Evolutionary conservation across 306 rosid species (phyloP).

Genomic region (cucumber (Cucumis sativus)): DNA sequence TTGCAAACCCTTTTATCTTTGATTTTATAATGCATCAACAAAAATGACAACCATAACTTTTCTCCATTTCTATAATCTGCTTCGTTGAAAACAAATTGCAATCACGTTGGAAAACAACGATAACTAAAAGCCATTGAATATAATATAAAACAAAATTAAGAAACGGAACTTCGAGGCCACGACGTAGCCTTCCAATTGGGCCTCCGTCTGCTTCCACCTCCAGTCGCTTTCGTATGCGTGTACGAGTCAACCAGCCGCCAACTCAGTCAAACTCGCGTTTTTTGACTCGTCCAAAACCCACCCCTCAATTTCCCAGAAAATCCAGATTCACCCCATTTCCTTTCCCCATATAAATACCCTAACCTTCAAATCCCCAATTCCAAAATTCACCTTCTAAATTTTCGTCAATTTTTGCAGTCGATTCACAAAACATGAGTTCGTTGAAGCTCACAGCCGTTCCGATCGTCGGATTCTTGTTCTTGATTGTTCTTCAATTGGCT

Average conservation of each 20-base stretch:
- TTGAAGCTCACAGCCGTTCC: neutral
- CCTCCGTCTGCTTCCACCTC: neutral
- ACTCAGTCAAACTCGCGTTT: constrained; percentile 4
- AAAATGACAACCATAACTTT: no score
- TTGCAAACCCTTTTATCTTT: no score
- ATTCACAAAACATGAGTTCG: neutral
- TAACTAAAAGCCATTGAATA: neutral
- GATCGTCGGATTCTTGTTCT: neutral
- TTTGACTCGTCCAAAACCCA: neutral
- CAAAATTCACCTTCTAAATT: neutral
- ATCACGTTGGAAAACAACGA: neutral
- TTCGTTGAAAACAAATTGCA: neutral
- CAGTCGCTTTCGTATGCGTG: neutral
- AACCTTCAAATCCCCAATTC: neutral
- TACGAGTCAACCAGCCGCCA: constrained; percentile 12
- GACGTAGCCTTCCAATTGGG: neutral
- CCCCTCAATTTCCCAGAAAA: neutral
- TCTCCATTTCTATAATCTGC: neutral
- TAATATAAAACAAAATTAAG: neutral
- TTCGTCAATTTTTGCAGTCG: neutral
- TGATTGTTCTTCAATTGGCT: neutral
- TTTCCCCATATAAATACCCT: neutral
- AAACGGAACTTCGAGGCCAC: neutral
- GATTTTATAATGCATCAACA: no score
- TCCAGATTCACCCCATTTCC: neutral